A percentile compares a stretch with the other conserved stretches of the same genome.
Evolutionary conservation across 2,329 filamentous ascomycete species (phyloP).

Genomic region (Trichoderma brevicompactum): DNA sequence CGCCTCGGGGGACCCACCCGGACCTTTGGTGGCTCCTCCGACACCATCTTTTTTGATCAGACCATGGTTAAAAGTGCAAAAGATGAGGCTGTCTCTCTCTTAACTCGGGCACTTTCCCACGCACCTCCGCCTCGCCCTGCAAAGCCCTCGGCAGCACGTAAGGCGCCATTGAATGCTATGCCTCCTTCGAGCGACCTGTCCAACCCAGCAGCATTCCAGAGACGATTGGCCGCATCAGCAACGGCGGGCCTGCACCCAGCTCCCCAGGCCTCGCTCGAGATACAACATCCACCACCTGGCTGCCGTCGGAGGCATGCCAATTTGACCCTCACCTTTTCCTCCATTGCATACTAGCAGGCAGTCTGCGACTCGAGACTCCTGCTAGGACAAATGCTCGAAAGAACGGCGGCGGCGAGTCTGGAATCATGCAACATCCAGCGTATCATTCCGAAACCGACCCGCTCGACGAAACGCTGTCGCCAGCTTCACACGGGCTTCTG

Average conservation of each 20-base stretch:
- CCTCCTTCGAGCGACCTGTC: slow-evolving; percentile 11
- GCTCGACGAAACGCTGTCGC: slow-evolving; percentile 46
- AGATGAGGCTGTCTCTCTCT: slow-evolving; percentile 24
- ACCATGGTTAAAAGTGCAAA: slow-evolving; percentile 26
- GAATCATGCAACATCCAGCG: slow-evolving; percentile 61
- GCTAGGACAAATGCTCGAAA: slow-evolving; percentile 57
- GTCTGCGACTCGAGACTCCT: slow-evolving; percentile 19
- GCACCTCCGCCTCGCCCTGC: slow-evolving; percentile 8
- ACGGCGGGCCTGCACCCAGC: slow-evolving; percentile 6
- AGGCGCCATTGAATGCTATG: slow-evolving; percentile 25
- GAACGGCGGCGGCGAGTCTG: slow-evolving; percentile 59
- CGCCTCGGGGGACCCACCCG: slow-evolving; percentile 22
- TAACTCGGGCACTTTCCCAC: slow-evolving; percentile 4
- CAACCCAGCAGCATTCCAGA: slow-evolving; percentile 6
- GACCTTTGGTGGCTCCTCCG: slow-evolving; percentile 26
- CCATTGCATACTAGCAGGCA: slow-evolving; percentile 16
- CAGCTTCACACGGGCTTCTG: slow-evolving; percentile 57
- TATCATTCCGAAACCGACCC: slow-evolving; percentile 49
- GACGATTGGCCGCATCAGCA: slow-evolving; percentile 2
- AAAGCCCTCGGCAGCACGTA: not conserved
- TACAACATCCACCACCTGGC: not conserved
- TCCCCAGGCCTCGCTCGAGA: not conserved
- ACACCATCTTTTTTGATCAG: slow-evolving; percentile 29
- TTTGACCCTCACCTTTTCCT: not conserved
- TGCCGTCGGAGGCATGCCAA: slow-evolving; percentile 27